Evolutionary conservation across 768 basidiomycete genomes (phyloP), one percentile per base, ranked within the genome.

Genomic region (Mycena crocata): DNA sequence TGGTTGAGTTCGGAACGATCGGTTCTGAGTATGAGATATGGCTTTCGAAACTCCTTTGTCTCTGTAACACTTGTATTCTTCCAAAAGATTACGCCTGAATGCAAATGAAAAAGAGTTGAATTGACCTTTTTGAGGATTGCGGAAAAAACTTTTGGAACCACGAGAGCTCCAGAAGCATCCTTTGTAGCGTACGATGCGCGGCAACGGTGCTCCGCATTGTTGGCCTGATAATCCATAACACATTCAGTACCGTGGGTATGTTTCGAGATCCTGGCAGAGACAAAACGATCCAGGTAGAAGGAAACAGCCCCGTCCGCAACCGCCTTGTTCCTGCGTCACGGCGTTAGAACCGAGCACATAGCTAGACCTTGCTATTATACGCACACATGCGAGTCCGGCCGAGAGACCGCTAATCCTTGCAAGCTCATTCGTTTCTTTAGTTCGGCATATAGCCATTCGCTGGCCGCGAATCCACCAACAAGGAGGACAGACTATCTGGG

Each of bases 401-500:
- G 79, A 55, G 82, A 79, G 21, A 89, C 73, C 34, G 74, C 78
- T 48, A 87, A 71, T n/a, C 81, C 80, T 0, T 79, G 70, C 1
- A 76, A 68, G 6, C 76, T 76, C 13, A 89, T 75, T 7, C 76
- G 70, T 55, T 71, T 74, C 42, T 81, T 81, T 2, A 89, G 80
- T 51, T 78, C 77, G 3, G 75, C 72, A 69, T 81, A 85, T n/a
- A 89, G 71, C 80, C 84, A 89, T 55, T 87, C 84, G 62, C 84
- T 88, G 1, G 86, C 86, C 17, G 86, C 84, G 71, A 89, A 89
- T 0, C 87, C 88, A 26, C 88, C 88, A 4, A 89, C 87, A 1
- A 90, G 81, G 34, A 85, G 78, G 28, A 84, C 79, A 28, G 80
- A 78, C 84, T 84, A 50, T n/a, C n/a, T n/a, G n/a, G 2, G 17